Base-by-base conservation (phyloP, 2,329 filamentous ascomycete species). In the Penicillium sclerotigenum region DNA sequence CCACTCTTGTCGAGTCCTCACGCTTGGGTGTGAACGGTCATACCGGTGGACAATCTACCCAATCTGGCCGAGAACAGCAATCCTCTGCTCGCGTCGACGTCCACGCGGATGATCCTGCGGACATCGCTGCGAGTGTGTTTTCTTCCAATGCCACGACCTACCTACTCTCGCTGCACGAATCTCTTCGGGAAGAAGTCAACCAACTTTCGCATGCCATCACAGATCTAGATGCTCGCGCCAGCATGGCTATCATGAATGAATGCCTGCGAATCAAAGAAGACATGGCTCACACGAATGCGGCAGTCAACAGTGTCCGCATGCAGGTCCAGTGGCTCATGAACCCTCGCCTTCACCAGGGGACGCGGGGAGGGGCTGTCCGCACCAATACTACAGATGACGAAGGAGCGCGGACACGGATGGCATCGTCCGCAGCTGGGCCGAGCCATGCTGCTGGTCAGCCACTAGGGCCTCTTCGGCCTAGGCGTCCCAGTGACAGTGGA, bases 321-420 rank as follows among this genome's bases (percentile, higher is more conserved):
- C 84, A 87, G 63, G 75, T 87, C 22, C 83, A 85, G 50, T 86
- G 84, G 84, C 76, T 86, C 13, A 81, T 84, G 65, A 83, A 81
- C 57, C 78, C 81, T 2, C 79, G 82, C 18, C 69, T 85, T 57
- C 80, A 83, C 56, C 71, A 77, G 22, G 68, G 66, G 2, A 65
- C 73, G 40, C 64, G 71, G 20, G 50, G 64, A 10, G 58, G 62
- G 2, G 62, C 55, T 24, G 54, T 65, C 18, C 66, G 67, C 24
- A 50, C 63, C 37, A 66, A 58, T 18, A 37, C 57, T 18, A 34
- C 55, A 2, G 28, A 46, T 20, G 59, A 54, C 20, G 62, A 62
- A 9, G 46, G 59, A 13, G 45, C 60, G 10, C 64, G 60, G 46
- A 46, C 61, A 26, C 65, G 56, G 52, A 29, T 67, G 18, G 61